A percentile compares a stretch with the other conserved stretches of the same genome.
Evolutionary conservation across 148 eudicot genomes (phyloP).

Genomic region (Agrostemma githago): DNA sequence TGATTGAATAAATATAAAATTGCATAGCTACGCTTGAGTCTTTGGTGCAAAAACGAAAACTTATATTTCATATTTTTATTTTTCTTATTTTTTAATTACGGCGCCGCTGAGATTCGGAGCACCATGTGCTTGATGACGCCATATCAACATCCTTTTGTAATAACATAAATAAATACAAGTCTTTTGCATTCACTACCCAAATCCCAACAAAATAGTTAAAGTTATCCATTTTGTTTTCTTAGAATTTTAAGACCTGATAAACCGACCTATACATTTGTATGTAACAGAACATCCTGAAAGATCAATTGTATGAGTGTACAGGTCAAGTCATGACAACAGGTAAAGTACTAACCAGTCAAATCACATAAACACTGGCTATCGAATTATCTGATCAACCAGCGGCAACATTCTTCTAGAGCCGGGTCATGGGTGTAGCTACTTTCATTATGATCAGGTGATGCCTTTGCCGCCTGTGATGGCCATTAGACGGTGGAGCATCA

Average conservation of each 20-base stretch:
- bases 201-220: no score
- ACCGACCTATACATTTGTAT: conserved; percentile 47
- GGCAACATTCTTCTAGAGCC: conserved; percentile 53
- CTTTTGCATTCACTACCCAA: no score
- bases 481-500: conserved; percentile 5
- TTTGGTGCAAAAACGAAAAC: no score
- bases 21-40: no score
- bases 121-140: no score
- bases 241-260: conserved; percentile 23
- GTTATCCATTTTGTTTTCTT: neutral
- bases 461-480: conserved; percentile 19
- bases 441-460: conserved; percentile 30
- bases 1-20: no score
- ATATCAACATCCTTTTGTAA: no score
- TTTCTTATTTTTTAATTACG: no score
- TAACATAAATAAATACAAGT: neutral
- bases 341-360: conserved; percentile 38
- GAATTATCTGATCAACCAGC: conserved; percentile 57
- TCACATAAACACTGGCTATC: conserved; percentile 64
- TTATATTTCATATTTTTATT: no score
- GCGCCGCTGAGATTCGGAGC: no score
- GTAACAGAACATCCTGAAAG: conserved; percentile 47
- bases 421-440: conserved; percentile 15
- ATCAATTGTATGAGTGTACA: conserved; percentile 40
- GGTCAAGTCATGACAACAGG: conserved; percentile 62